Evolutionary conservation across 345 rosid genomes (phyloP).

Genomic region (Psidium guajava): DNA sequence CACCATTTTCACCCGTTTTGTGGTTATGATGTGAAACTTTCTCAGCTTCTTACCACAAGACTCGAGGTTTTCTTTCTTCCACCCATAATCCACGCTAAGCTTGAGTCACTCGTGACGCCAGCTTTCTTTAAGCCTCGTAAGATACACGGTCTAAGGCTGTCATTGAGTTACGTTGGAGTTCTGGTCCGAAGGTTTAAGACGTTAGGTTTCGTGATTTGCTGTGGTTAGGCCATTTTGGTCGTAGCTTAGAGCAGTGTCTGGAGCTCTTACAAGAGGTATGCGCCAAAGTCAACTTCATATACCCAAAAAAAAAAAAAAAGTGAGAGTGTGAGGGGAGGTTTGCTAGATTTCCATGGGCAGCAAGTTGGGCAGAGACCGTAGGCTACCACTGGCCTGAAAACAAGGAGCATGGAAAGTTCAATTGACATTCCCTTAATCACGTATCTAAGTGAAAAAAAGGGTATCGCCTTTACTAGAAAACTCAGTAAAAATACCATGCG

Average conservation of each 20-base stretch:
- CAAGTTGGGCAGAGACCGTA: not conserved
- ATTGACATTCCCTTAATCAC: not conserved
- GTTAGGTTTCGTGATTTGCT: not conserved
- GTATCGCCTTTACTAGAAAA: not conserved
- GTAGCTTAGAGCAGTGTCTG: not conserved
- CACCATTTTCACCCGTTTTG: not conserved
- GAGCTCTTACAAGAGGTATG: not conserved
- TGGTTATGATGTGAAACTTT: not conserved
- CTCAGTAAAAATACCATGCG: not conserved
- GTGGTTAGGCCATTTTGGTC: not conserved
- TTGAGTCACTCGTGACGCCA: not conserved
- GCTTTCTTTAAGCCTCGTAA: not conserved
- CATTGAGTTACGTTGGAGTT: not conserved
- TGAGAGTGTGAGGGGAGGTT: not conserved
- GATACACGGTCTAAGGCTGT: not conserved
- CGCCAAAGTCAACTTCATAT: not conserved
- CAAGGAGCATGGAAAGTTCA: not conserved
- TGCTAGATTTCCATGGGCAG: not conserved
- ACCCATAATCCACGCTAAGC: not conserved
- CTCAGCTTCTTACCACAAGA: not conserved
- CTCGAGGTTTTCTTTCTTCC: not conserved
- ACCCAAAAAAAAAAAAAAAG: not conserved
- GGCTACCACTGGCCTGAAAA: not conserved
- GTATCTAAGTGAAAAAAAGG: not conserved
- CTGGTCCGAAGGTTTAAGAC: not conserved